Evolutionary conservation across 2,329 filamentous ascomycete species (phyloP).

Genomic region (Penicillium crustosum): DNA sequence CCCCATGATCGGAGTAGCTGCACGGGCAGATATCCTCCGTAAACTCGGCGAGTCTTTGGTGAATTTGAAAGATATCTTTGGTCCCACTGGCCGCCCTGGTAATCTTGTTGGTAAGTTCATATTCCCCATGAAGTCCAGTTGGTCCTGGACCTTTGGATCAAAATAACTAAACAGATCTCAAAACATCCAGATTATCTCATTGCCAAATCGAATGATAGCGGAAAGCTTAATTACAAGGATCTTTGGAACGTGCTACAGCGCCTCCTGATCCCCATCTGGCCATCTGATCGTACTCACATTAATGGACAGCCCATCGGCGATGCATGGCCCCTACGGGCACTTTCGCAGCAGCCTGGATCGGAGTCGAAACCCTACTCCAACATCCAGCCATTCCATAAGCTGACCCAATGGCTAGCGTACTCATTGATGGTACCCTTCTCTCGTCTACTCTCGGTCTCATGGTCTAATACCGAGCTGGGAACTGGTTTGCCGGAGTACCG

Average conservation of each 20-base stretch:
- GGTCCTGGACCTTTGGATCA: no score
- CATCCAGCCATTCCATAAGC: conserved; percentile 59
- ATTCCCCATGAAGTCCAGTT: background rate
- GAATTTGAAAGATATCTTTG: conserved; percentile 43
- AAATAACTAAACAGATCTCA: background rate
- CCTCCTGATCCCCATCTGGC: conserved; percentile 52
- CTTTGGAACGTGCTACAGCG: conserved; percentile 49
- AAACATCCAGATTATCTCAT: conserved; percentile 43
- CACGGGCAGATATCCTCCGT: conserved; percentile 45
- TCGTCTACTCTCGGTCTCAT: conserved; percentile 52
- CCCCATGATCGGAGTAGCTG: conserved; percentile 48
- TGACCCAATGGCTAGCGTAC: conserved; percentile 73
- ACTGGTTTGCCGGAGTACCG: conserved; percentile 72
- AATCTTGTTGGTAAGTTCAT: conserved; percentile 48
- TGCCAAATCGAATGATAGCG: conserved; percentile 20
- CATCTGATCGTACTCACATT: conserved; percentile 45
- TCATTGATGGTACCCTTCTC: conserved; percentile 67
- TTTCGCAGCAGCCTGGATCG: conserved; percentile 7
- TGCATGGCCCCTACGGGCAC: conserved; percentile 48
- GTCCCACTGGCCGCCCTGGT: conserved; percentile 47
- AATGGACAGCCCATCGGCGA: conserved; percentile 49
- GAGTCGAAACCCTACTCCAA: conserved; percentile 16
- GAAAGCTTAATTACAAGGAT: conserved; percentile 38
- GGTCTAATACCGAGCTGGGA: conserved; percentile 56
- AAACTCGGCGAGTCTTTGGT: conserved; percentile 47